A percentile compares a stretch with the other conserved stretches of the same genome.
Evolutionary conservation across 1,284 basidiomycete species (phyloP).

Genomic region (Ustilago vetiveriae): DNA sequence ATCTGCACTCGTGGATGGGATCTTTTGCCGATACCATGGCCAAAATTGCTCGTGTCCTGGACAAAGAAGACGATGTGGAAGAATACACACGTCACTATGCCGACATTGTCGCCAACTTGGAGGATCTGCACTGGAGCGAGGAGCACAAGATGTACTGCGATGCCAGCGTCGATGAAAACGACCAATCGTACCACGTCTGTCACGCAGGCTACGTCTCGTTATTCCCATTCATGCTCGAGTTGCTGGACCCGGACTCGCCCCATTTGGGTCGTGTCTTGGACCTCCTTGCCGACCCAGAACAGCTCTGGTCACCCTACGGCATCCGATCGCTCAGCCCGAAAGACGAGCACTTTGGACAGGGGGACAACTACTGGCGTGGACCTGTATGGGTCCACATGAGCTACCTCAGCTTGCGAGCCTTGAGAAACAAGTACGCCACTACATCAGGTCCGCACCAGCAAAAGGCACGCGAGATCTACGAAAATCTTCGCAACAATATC

Average conservation of each 20-base stretch:
- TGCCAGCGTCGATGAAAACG: constrained; percentile 81
- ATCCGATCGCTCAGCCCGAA: constrained; percentile 83
- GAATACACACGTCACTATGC: constrained; percentile 80
- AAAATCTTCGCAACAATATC: constrained; percentile 80
- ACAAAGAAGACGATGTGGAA: constrained; percentile 79
- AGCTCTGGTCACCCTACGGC: constrained; percentile 90
- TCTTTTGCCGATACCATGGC: constrained; percentile 71
- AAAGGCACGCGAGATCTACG: constrained; percentile 80
- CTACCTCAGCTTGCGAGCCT: constrained; percentile 81
- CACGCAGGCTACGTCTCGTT: constrained; percentile 90
- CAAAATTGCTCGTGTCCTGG: constrained; percentile 70
- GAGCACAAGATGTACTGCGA: constrained; percentile 92
- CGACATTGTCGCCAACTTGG: constrained; percentile 84
- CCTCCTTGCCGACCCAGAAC: constrained; percentile 78
- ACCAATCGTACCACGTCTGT: constrained; percentile 87
- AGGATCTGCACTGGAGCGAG: constrained; percentile 93
- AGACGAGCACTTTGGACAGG: constrained; percentile 86
- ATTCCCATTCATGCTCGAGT: constrained; percentile 82
- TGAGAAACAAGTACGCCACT: constrained; percentile 81
- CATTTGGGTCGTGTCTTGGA: constrained; percentile 82
- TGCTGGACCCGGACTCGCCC: constrained; percentile 77
- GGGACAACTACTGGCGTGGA: constrained; percentile 95
- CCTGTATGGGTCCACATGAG: constrained; percentile 98
- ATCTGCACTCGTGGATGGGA: constrained; percentile 93
- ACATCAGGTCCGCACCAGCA: constrained; percentile 82